A percentile compares a stretch with the other conserved stretches of the same genome.
Evolutionary conservation across 2,329 filamentous ascomycete species (phyloP).

Genomic region (Coniosporium tulheliwenetii): DNA sequence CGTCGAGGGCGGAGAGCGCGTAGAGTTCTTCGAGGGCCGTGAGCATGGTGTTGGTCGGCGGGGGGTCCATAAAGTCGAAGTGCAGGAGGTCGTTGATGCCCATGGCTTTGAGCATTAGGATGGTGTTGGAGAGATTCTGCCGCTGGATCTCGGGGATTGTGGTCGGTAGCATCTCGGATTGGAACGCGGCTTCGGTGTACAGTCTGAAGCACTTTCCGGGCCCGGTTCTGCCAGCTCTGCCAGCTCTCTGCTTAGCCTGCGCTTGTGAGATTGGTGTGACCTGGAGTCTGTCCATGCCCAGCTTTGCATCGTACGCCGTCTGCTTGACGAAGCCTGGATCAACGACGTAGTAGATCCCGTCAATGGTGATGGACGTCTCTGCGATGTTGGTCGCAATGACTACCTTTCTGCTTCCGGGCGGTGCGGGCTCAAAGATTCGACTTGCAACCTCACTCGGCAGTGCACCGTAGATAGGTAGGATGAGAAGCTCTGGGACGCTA

Average conservation of each 20-base stretch:
- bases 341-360: slow-evolving; percentile 93
- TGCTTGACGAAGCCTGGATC: slow-evolving; percentile 98
- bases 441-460: slow-evolving; percentile 89
- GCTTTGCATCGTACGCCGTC: slow-evolving; percentile 89
- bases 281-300: slow-evolving; percentile 93
- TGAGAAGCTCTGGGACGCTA: slow-evolving; percentile 78
- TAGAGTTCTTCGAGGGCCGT: slow-evolving; percentile 93
- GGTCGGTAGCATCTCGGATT: slow-evolving; percentile 92
- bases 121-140: slow-evolving; percentile 82
- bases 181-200: slow-evolving; percentile 89
- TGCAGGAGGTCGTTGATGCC: slow-evolving; percentile 94
- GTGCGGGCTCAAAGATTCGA: slow-evolving; percentile 85
- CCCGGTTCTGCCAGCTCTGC: slow-evolving; percentile 82
- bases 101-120: slow-evolving; percentile 97
- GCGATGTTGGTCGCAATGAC: slow-evolving; percentile 98
- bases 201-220: slow-evolving; percentile 92
- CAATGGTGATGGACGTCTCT: slow-evolving; percentile 94
- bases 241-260: slow-evolving; percentile 86
- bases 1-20: slow-evolving; percentile 76
- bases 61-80: slow-evolving; percentile 98
- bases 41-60: slow-evolving; percentile 94
- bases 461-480: slow-evolving; percentile 90
- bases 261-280: slow-evolving; percentile 95
- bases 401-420: slow-evolving; percentile 73
- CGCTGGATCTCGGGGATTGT: slow-evolving; percentile 94